A percentile compares a stretch with the other conserved stretches of the same genome.
Evolutionary conservation across 1,284 basidiomycete genomes (phyloP).

Genomic region (Phlebopus sp.): DNA sequence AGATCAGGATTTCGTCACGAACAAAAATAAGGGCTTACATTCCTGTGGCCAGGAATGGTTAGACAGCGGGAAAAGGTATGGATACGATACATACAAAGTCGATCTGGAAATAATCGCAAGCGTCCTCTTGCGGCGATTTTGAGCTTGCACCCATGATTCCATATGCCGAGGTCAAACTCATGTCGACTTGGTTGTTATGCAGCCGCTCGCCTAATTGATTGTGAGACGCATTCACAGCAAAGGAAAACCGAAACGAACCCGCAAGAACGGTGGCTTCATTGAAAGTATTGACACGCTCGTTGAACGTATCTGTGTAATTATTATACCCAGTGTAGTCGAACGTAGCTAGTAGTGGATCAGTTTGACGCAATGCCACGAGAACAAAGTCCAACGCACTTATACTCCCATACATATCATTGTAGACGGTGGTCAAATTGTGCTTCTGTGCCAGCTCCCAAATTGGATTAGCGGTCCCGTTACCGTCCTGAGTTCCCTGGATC

Average conservation of each 20-base stretch:
- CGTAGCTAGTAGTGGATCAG: slow-evolving; percentile 37
- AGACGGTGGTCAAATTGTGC: slow-evolving; percentile 47
- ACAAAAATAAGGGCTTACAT: slow-evolving; percentile 16
- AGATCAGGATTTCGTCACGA: slow-evolving; percentile 9
- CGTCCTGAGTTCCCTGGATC: slow-evolving; percentile 64
- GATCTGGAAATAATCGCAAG: slow-evolving; percentile 54
- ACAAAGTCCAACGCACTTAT: slow-evolving; percentile 40
- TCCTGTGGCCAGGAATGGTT: slow-evolving; percentile 12
- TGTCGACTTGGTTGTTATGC: slow-evolving; percentile 42
- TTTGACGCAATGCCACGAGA: not conserved
- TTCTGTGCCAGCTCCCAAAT: slow-evolving; percentile 60
- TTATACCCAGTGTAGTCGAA: slow-evolving; percentile 48
- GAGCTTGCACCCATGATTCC: slow-evolving; percentile 44
- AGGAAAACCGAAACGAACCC: slow-evolving; percentile 29
- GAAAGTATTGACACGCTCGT: slow-evolving; percentile 41
- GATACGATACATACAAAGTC: slow-evolving; percentile 27
- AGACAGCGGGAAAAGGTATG: not conserved
- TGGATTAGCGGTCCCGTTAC: slow-evolving; percentile 54
- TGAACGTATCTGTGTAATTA: slow-evolving; percentile 45
- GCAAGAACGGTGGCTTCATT: slow-evolving; percentile 40
- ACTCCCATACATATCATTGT: slow-evolving; percentile 47
- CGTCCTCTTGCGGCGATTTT: slow-evolving; percentile 41
- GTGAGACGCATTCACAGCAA: not conserved
- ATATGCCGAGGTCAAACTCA: slow-evolving; percentile 49
- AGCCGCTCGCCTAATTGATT: slow-evolving; percentile 40